Evolutionary conservation across 805 yeast genomes (phyloP).

Genomic region (Cyberlindnera meyerae): DNA sequence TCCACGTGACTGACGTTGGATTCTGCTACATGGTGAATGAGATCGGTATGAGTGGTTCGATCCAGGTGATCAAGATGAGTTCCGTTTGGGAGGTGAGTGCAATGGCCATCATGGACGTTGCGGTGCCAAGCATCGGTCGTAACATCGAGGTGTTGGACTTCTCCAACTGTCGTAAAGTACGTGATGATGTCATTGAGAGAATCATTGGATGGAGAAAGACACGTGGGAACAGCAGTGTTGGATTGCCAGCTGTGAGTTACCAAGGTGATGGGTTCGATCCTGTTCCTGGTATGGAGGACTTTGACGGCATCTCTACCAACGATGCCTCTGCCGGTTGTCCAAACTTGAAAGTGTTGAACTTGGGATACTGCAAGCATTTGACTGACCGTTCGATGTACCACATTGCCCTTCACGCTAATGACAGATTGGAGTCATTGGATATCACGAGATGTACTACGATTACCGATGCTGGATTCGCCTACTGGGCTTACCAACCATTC

Average conservation of each 20-base stretch:
- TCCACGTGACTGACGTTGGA: slow-evolving; percentile 72
- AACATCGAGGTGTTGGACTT: slow-evolving; percentile 57
- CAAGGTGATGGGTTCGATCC: slow-evolving; percentile 20
- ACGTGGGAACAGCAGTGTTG: slow-evolving; percentile 1
- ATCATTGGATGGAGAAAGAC: slow-evolving; percentile 50
- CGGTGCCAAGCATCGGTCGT: slow-evolving; percentile 59
- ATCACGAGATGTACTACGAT: slow-evolving; percentile 74
- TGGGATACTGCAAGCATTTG: slow-evolving; percentile 73
- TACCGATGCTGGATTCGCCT: slow-evolving; percentile 66
- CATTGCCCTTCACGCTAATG: slow-evolving; percentile 53
- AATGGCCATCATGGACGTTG: slow-evolving; percentile 76
- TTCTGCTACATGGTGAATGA: slow-evolving; percentile 67
- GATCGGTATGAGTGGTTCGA: slow-evolving; percentile 59
- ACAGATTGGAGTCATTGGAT: slow-evolving; percentile 50
- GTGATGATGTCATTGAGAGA: slow-evolving; percentile 66
- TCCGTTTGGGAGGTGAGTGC: slow-evolving; percentile 77
- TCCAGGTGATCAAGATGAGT: slow-evolving; percentile 52
- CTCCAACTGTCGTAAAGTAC: slow-evolving; percentile 67
- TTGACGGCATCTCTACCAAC: slow-evolving; percentile 12
- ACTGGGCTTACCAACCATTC: slow-evolving; percentile 57
- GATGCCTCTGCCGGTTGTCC: slow-evolving; percentile 48
- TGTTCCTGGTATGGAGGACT: slow-evolving; percentile 29
- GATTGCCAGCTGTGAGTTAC: background rate
- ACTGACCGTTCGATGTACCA: slow-evolving; percentile 66
- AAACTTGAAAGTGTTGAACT: slow-evolving; percentile 44